Base-by-base conservation (phyloP, 2,329 filamentous ascomycete species). In the Colletotrichum melonis region DNA sequence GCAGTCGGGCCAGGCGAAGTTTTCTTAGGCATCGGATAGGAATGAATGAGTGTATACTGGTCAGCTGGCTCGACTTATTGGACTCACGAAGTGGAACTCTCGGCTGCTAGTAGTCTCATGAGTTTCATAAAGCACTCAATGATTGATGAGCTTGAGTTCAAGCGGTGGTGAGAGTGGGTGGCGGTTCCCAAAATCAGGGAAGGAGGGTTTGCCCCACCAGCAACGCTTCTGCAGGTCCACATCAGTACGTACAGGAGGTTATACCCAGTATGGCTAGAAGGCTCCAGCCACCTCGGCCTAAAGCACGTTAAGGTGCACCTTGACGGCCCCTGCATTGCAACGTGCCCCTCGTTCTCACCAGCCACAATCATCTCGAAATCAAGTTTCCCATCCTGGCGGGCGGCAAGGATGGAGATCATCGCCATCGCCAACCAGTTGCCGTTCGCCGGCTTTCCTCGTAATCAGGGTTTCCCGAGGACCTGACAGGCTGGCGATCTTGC, bases 301-400 rank as follows among this genome's bases (percentile, higher is more conserved):
- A 5, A n/a, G 19, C 42, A 19, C 42, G 8, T 49, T 49, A 22
- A 49, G 42, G 19, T 49, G 19, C 42, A 22, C 42, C 42, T 49
- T 49, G 42, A 49, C 52, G 28, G 46, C 2, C n/a, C 46, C n/a
- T 35, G 28, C 46, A 1, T 8, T 7, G 12, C 7, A 4, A 54
- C 38, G 4, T 54, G 19, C 42, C 42, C 60, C 46, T 19, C n/a
- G 0, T 14, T 12, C n/a, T 28, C 62, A 30, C 52, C 52, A 42
- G 49, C 63, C 63, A 65, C 63, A 42, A 28, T 38, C 49, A 30
- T 65, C 16, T 52, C 32, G 32, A 65, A 65, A 65, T 56, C 63
- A 65, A 65, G 63, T 65, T 65, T 65, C 63, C 63, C 63, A 30
- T 46, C 63, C 63, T 42, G 22, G 62, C 42, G 11, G 42, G n/a